These are phyloP conservation scores for Nitzschia putrida DNA, from an alignment of 108 stramenopile genomes.

Conservation along the genomic window DNA sequence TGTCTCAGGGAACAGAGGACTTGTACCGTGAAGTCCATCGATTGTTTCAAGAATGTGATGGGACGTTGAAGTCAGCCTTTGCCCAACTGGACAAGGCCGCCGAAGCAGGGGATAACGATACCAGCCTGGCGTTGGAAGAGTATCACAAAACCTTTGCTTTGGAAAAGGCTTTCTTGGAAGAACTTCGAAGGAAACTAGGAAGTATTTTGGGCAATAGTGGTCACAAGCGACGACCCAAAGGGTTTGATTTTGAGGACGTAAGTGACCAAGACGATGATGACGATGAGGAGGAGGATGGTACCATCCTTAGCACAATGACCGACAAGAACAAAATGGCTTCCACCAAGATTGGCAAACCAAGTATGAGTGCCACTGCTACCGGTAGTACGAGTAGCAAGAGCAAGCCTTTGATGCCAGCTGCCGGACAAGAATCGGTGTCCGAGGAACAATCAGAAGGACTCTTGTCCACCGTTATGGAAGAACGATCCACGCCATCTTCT, in stretches of 20 bases:
- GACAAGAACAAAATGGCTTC: neutral
- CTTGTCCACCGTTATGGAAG: neutral
- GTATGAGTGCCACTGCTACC: neutral
- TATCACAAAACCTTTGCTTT: constrained; percentile 5
- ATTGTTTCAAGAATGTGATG: constrained; percentile 3
- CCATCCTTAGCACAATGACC: no score
- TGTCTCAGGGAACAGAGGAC: constrained; percentile 1
- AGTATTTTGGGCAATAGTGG: neutral
- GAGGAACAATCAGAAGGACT: neutral
- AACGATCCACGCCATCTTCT: neutral
- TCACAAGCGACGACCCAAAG: neutral
- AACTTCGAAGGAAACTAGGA: constrained; percentile 1
- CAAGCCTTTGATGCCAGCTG: no score
- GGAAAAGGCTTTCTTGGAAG: constrained; percentile 16
- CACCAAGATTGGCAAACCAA: neutral
- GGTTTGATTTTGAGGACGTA: neutral
- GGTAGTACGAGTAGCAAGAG: neutral
- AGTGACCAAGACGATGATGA: neutral
- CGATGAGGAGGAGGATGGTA: neutral
- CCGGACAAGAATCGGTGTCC: no score
- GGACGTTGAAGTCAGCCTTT: neutral
- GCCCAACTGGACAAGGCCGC: constrained; percentile 1
- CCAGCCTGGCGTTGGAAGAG: constrained; percentile 6
- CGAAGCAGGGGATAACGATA: neutral
- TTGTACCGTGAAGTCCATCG: constrained; percentile 1